A percentile compares a stretch with the other conserved stretches of the same genome.
phyloP scores from a whole-genome alignment of 208 protist genomes.

The Leishmania tropica region DNA sequence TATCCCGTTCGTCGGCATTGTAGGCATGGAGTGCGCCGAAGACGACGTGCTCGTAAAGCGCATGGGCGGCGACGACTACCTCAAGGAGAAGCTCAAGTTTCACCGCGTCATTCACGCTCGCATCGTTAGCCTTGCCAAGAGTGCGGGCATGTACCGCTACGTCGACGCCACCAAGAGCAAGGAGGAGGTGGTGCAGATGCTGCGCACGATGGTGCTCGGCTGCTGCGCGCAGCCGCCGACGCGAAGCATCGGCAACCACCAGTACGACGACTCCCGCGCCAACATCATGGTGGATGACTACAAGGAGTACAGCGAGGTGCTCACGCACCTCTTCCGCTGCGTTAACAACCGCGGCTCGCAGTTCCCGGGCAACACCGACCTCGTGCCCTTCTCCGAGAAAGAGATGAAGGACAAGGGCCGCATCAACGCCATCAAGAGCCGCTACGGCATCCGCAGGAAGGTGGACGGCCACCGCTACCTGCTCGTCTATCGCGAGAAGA shows the following conservation, averaged over 20 bases:
- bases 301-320: conserved; percentile 66
- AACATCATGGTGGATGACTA: conserved; percentile 74
- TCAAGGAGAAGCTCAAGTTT: conserved; percentile 84
- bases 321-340: conserved; percentile 64
- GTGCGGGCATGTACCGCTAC: conserved; percentile 73
- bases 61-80: conserved; percentile 67
- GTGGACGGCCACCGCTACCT: conserved; percentile 67
- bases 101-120: conserved; percentile 83
- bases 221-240: conserved; percentile 78
- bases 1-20: conserved; percentile 84
- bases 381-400: conserved; percentile 64
- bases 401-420: conserved; percentile 80
- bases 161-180: conserved; percentile 74
- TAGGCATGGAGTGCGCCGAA: conserved; percentile 74
- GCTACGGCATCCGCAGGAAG: conserved; percentile 73
- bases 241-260: conserved; percentile 55
- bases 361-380: conserved; percentile 60
- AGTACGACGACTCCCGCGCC: conserved; percentile 63
- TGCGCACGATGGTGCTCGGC: conserved; percentile 79
- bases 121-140: conserved; percentile 71
- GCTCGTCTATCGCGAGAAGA: conserved; percentile 33
- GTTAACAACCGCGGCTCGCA: conserved; percentile 52
- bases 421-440: conserved; percentile 48
- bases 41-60: conserved; percentile 72
- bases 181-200: conserved; percentile 66